Conservation (phyloP, 2,329 filamentous ascomycete species). For the Hirsutella thompsonii region DNA sequence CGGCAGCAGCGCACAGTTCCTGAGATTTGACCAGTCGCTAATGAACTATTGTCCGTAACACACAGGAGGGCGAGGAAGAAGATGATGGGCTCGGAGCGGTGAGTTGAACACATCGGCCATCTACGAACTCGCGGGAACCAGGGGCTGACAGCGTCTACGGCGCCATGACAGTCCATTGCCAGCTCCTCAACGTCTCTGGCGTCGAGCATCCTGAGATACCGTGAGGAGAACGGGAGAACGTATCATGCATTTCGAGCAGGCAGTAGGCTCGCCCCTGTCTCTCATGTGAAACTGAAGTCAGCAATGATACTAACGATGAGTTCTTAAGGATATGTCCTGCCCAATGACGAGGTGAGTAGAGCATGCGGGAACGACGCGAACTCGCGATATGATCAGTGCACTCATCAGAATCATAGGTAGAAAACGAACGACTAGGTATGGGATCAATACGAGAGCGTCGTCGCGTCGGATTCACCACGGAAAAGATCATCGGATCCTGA, state of each 20-base stretch:
- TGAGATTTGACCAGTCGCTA: neutral
- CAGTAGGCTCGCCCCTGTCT: slow-evolving; percentile 7
- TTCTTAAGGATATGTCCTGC: slow-evolving; percentile 14
- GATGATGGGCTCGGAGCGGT: slow-evolving; percentile 4
- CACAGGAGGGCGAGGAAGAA: slow-evolving; percentile 1
- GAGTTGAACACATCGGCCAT: neutral
- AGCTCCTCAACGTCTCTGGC: slow-evolving; percentile 14
- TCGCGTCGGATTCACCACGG: too few species aligned
- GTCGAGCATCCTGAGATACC: slow-evolving; percentile 22
- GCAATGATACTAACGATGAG: neutral
- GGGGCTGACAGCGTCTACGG: neutral
- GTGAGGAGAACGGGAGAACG: slow-evolving; percentile 23
- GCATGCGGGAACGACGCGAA: too few species aligned
- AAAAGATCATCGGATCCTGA: neutral
- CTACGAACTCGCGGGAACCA: too few species aligned
- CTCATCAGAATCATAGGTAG: slow-evolving; percentile 8
- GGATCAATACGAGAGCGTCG: too few species aligned
- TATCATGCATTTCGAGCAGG: slow-evolving; percentile 21
- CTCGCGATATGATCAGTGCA: neutral
- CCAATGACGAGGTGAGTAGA: slow-evolving; percentile 17
- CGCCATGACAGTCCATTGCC: slow-evolving; percentile 1
- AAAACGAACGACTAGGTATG: slow-evolving; percentile 18
- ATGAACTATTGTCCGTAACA: neutral
- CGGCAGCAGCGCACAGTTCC: too few species aligned
- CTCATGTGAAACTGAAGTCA: neutral